Conservation (phyloP, 805 yeast genomes). For the Ogataea naganishii region DNA sequence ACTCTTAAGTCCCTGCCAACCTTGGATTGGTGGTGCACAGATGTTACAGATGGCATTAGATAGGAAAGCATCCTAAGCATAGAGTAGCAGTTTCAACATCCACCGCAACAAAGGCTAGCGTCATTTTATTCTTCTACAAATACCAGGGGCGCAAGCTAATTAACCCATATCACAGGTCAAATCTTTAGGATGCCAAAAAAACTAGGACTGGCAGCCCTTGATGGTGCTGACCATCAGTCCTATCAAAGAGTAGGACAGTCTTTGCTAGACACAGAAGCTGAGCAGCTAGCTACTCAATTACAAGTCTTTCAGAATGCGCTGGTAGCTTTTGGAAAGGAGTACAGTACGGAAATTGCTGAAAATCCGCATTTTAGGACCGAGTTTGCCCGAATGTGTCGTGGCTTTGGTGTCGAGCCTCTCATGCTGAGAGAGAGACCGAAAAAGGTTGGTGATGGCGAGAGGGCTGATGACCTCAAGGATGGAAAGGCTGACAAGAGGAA, state of each 20-base stretch:
- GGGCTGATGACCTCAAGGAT: constrained; percentile 16
- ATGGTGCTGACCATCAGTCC: constrained; percentile 20
- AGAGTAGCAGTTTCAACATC: too few species aligned
- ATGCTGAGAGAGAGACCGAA: constrained; percentile 23
- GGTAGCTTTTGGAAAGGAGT: constrained; percentile 64
- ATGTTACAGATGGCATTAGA: too few species aligned
- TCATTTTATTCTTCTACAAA: too few species aligned
- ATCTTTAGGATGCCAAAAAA: constrained; percentile 10
- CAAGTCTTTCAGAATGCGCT: constrained; percentile 71
- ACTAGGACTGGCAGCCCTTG: constrained; percentile 22
- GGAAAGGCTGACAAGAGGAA: constrained; percentile 25
- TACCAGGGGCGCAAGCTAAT: too few species aligned
- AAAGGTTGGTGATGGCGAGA: constrained; percentile 6
- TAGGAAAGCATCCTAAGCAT: too few species aligned
- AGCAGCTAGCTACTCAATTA: constrained; percentile 61
- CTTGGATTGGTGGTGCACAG: too few species aligned
- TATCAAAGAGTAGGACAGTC: constrained; percentile 43
- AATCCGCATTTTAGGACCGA: constrained; percentile 61
- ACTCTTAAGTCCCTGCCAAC: too few species aligned
- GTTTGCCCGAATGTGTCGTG: constrained; percentile 67
- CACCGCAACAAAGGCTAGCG: too few species aligned
- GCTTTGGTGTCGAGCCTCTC: constrained; percentile 81
- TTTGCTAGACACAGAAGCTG: constrained; percentile 44
- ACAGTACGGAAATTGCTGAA: constrained; percentile 55
- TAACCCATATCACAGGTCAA: too few species aligned